Evolutionary conservation across 2,329 filamentous ascomycete genomes (phyloP).

Genomic region (Coniochaeta ligniaria): DNA sequence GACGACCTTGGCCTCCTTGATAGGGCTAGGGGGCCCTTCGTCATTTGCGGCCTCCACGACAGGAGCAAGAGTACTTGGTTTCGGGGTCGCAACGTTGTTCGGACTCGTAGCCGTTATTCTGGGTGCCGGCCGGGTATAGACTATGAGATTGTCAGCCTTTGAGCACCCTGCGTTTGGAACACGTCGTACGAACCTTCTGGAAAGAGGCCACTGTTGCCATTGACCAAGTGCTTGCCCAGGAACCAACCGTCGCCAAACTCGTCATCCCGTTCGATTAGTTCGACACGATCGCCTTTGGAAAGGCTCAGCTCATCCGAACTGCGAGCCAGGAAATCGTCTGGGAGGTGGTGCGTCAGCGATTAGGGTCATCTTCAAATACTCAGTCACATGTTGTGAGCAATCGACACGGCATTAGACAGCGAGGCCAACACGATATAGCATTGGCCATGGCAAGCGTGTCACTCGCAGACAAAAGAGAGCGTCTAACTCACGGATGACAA

Average conservation of each 20-base stretch:
- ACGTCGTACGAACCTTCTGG: slow-evolving; percentile 59
- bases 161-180: neutral
- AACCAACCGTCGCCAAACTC: slow-evolving; percentile 89
- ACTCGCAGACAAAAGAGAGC: neutral
- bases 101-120: slow-evolving; percentile 3
- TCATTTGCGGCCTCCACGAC: slow-evolving; percentile 17
- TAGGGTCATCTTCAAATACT: slow-evolving; percentile 1
- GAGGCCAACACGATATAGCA: neutral
- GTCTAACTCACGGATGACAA: slow-evolving; percentile 62
- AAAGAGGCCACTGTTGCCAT: slow-evolving; percentile 70
- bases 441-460: neutral
- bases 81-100: slow-evolving; percentile 10
- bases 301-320: slow-evolving; percentile 91
- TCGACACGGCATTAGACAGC: neutral
- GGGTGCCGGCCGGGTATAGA: slow-evolving; percentile 13
- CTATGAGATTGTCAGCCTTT: slow-evolving; percentile 13
- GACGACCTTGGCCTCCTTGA: slow-evolving; percentile 5
- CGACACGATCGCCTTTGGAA: slow-evolving; percentile 74
- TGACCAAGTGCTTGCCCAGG: slow-evolving; percentile 65
- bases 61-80: slow-evolving; percentile 17
- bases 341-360: slow-evolving; percentile 7
- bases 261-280: slow-evolving; percentile 78
- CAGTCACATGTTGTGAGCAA: neutral
- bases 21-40: slow-evolving; percentile 6
- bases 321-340: slow-evolving; percentile 87